phyloP scores from a whole-genome alignment of 805 yeast genomes.

The Starmerella kuoi region DNA sequence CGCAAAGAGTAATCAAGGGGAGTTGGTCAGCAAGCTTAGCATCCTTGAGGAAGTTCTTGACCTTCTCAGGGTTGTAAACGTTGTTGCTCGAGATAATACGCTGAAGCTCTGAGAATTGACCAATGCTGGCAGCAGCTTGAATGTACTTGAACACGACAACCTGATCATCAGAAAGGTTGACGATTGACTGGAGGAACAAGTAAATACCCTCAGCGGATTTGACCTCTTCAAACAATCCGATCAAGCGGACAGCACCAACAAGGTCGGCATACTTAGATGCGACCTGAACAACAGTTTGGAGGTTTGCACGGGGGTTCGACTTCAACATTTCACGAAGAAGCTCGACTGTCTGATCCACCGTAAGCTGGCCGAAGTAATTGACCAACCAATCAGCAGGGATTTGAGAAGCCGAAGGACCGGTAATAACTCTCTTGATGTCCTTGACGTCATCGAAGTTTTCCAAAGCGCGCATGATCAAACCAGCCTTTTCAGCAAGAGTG shows the following conservation, averaged over 20 bases:
- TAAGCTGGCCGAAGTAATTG: slow-evolving; percentile 79
- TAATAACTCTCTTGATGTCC: slow-evolving; percentile 90
- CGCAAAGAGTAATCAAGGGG: slow-evolving; percentile 93
- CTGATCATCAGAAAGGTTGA: slow-evolving; percentile 83
- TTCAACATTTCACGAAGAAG: slow-evolving; percentile 79
- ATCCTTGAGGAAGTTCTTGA: slow-evolving; percentile 92
- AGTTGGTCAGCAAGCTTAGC: slow-evolving; percentile 87
- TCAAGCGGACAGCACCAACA: slow-evolving; percentile 72
- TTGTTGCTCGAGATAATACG: slow-evolving; percentile 89
- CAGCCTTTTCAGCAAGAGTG: slow-evolving; percentile 87
- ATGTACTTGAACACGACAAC: slow-evolving; percentile 94
- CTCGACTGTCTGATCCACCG: slow-evolving; percentile 83
- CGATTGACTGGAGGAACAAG: slow-evolving; percentile 85
- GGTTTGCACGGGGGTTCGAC: slow-evolving; percentile 66
- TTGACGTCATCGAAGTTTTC: slow-evolving; percentile 90
- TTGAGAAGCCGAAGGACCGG: slow-evolving; percentile 48
- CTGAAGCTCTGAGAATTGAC: slow-evolving; percentile 88
- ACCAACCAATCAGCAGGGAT: slow-evolving; percentile 92
- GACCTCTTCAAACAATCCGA: slow-evolving; percentile 86
- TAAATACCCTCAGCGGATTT: slow-evolving; percentile 87
- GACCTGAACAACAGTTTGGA: slow-evolving; percentile 89
- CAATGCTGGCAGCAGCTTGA: slow-evolving; percentile 81
- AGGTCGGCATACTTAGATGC: slow-evolving; percentile 93
- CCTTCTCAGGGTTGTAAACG: slow-evolving; percentile 93
- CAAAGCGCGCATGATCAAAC: slow-evolving; percentile 85